Base-by-base conservation (phyloP, 2,329 filamentous ascomycete genomes). In the Xylariales sp. region DNA sequence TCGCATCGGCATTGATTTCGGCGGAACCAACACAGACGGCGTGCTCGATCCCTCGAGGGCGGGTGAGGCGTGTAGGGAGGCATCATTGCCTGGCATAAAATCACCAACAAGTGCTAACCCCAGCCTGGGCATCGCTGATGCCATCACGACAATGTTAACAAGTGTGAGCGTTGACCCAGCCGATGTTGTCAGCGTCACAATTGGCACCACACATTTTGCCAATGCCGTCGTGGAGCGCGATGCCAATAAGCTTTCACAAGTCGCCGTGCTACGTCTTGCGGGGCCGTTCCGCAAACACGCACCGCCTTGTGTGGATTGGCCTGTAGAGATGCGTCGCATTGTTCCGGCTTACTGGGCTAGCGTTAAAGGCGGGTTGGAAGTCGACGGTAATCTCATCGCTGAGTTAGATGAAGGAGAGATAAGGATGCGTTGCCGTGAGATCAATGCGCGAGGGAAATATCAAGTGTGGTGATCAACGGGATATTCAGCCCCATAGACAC, bases 191-290 rank as follows among this genome's bases (percentile, higher is more conserved):
- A 65, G 62, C 37, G 62, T 74, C 6, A 70, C 68, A 4, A 70
- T 74, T 41, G 70, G 70, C 40, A 72, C 67, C 4, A 76, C 73
- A 1, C 72, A 77, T 42, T 77, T 78, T 45, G 62, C 77, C 48
- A 78, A 77, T 42, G 73, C 73, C 10, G 67, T 77, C 3, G 60
- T 77, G 2, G 70, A 76, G 48, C 60, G 64, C 33, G 72, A 77
- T 40, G 56, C 56, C 5, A 50, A 59, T 2, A 62, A 67, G 1
- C 54, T 77, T 2, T 62, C 63, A 12, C 57, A 51, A 3, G 71
- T 77, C 3, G 74, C 71, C 2, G 70, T 76, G 3, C 48, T 78
- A 14, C 65, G 74, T 10, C 60, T 77, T 3, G 71, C 66, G 16
- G 68, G 71, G 0, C 66, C 68, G 0, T 77, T 72, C 40, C 65